phyloP scores from a whole-genome alignment of 2,329 filamentous ascomycete genomes.

The Pestalotiopsis sp. region DNA sequence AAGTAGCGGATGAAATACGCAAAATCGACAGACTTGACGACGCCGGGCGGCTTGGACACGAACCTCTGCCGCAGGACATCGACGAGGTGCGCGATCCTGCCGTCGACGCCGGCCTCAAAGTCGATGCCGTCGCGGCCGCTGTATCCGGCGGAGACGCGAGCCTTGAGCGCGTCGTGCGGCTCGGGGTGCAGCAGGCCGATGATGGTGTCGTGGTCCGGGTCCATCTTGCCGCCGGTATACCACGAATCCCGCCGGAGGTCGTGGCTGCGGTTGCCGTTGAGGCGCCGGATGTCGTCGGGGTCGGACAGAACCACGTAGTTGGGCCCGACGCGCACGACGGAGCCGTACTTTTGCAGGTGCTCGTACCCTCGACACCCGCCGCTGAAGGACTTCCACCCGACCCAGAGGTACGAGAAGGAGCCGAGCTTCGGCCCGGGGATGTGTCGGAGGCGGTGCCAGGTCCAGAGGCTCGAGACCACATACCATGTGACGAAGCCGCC shows the following conservation, averaged over 20 bases:
- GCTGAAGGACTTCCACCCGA: not conserved
- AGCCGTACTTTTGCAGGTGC: constrained; percentile 26
- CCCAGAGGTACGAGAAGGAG: constrained; percentile 11
- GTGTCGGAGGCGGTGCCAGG: constrained; percentile 4
- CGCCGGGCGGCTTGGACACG: not conserved
- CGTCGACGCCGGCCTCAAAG: constrained; percentile 43
- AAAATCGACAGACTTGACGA: constrained; percentile 7
- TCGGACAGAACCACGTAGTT: constrained; percentile 44
- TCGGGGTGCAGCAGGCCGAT: constrained; percentile 48
- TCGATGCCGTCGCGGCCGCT: constrained; percentile 25
- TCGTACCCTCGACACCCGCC: not conserved
- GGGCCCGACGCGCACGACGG: constrained; percentile 45
- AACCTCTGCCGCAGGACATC: constrained; percentile 42
- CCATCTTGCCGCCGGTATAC: constrained; percentile 53
- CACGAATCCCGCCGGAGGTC: constrained; percentile 39
- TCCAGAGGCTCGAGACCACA: constrained; percentile 14
- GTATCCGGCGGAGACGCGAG: constrained; percentile 38
- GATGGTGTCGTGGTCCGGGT: constrained; percentile 57
- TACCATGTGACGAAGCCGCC: not conserved
- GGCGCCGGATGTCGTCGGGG: constrained; percentile 38
- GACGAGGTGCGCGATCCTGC: constrained; percentile 43
- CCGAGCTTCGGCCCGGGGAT: constrained; percentile 5
- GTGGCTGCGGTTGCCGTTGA: constrained; percentile 38
- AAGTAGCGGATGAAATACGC: constrained; percentile 14
- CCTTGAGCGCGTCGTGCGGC: constrained; percentile 42